These are phyloP conservation scores for Aspergillus eucalypticola DNA, from an alignment of 2,329 filamentous ascomycete genomes.

Conservation along the genomic window DNA sequence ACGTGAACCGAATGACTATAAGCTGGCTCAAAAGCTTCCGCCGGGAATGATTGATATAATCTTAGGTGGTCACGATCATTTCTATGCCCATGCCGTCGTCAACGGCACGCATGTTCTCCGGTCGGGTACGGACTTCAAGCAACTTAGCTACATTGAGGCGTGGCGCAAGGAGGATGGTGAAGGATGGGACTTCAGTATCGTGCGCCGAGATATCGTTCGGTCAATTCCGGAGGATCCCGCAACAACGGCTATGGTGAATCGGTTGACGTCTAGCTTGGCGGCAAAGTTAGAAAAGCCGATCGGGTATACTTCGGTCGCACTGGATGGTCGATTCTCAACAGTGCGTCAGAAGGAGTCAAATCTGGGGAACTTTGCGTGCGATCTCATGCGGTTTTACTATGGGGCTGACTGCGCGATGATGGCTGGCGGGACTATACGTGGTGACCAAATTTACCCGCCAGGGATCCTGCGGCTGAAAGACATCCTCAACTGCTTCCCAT, in stretches of 20 bases:
- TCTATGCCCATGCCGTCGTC: conserved; percentile 74
- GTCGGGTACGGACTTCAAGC: conserved; percentile 88
- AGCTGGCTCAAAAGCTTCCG: conserved; percentile 71
- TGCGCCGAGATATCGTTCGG: conserved; percentile 70
- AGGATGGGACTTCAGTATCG: conserved; percentile 78
- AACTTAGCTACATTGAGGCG: conserved; percentile 83
- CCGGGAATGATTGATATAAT: conserved; percentile 79
- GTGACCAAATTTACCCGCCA: conserved; percentile 84
- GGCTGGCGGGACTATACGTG: conserved; percentile 81
- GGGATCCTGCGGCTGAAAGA: conserved; percentile 77
- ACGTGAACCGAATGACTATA: conserved; percentile 85
- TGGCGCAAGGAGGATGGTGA: conserved; percentile 56
- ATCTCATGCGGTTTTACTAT: conserved; percentile 85
- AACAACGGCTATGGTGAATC: conserved; percentile 64
- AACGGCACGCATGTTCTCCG: conserved; percentile 82
- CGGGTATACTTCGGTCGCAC: conserved; percentile 76
- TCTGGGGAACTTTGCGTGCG: conserved; percentile 85
- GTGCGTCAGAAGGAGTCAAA: conserved; percentile 78
- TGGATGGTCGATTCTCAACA: conserved; percentile 84
- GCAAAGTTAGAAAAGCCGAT: conserved; percentile 78
- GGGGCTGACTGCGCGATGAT: conserved; percentile 78
- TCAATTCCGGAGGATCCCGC: conserved; percentile 64
- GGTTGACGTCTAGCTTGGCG: conserved; percentile 71
- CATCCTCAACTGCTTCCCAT: conserved; percentile 86
- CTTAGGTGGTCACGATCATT: conserved; percentile 87